Conservation (phyloP, 495 filamentous ascomycete genomes). For the Chaetomium fimeti region DNA sequence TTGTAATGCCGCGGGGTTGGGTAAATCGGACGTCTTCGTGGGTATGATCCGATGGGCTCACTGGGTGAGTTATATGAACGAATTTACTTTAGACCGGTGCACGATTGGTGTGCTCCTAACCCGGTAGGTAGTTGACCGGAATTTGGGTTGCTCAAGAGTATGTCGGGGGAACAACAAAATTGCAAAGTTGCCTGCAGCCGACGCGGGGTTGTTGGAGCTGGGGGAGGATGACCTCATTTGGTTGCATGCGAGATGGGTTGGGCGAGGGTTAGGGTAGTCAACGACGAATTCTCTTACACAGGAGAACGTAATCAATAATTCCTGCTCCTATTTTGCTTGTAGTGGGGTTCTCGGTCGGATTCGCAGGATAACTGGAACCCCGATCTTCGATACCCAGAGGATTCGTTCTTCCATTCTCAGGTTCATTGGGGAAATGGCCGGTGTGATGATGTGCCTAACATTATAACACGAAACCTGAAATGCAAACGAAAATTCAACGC, state of each 20-base stretch:
- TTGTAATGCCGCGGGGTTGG: not conserved
- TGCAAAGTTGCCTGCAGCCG: not conserved
- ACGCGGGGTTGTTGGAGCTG: not conserved
- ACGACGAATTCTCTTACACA: too few species aligned
- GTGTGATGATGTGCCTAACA: too few species aligned
- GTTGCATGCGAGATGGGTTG: not conserved
- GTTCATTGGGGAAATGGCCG: too few species aligned
- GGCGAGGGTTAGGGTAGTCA: not conserved
- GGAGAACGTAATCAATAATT: too few species aligned
- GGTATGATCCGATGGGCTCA: not conserved
- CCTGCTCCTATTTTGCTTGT: too few species aligned
- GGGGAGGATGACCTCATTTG: slow-evolving; percentile 9
- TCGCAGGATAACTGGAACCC: too few species aligned
- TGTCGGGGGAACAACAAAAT: not conserved
- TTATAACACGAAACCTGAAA: too few species aligned
- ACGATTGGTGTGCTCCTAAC: not conserved
- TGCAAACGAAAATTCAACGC: not conserved
- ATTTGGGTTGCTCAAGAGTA: not conserved
- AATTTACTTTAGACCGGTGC: not conserved
- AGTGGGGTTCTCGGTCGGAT: too few species aligned
- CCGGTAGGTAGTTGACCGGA: not conserved
- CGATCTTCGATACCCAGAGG: too few species aligned
- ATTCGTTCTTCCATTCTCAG: too few species aligned
- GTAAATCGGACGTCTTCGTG: not conserved
- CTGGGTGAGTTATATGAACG: not conserved